A percentile compares a stretch with the other conserved stretches of the same genome.
These are phyloP conservation scores for Curvularia lunata DNA, from an alignment of 2,329 filamentous ascomycete species.

Conservation along the genomic window DNA sequence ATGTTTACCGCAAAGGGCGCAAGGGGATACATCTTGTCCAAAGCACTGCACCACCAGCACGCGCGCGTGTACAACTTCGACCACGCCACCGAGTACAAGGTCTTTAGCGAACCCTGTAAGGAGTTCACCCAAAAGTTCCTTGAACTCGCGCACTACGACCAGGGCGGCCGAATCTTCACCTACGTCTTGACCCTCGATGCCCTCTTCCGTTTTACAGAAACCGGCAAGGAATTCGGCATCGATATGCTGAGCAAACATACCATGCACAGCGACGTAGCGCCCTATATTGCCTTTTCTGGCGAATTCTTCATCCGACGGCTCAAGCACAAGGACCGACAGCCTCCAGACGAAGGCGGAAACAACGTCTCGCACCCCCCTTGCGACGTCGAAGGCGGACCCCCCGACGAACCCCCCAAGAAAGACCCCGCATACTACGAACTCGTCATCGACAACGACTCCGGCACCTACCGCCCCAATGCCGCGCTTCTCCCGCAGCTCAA, in stretches of 20 bases:
- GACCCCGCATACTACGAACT: constrained; percentile 76
- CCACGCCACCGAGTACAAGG: constrained; percentile 73
- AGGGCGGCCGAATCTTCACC: constrained; percentile 86
- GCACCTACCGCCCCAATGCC: constrained; percentile 89
- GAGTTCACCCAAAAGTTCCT: constrained; percentile 82
- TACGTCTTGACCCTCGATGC: constrained; percentile 90
- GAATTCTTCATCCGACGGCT: constrained; percentile 88
- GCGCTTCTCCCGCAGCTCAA: constrained; percentile 74
- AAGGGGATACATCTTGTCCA: constrained; percentile 79
- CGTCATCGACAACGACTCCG: constrained; percentile 92
- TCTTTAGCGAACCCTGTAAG: constrained; percentile 68
- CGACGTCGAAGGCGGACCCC: constrained; percentile 56
- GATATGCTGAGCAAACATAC: constrained; percentile 94
- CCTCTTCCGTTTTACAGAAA: constrained; percentile 89
- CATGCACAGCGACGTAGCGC: constrained; percentile 92
- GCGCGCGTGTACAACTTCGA: constrained; percentile 88
- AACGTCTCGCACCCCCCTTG: constrained; percentile 59
- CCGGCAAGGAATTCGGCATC: constrained; percentile 92
- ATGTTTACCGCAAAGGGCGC: constrained; percentile 85
- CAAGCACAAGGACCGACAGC: constrained; percentile 54
- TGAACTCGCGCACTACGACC: constrained; percentile 83
- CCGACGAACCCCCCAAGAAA: constrained; percentile 49
- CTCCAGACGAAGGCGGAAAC: constrained; percentile 42
- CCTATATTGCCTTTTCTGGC: constrained; percentile 89
- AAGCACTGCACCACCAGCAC: constrained; percentile 89